These are phyloP conservation scores for Wallacemonas sp. DNA, from an alignment of 208 protist species.

Conservation along the genomic window DNA sequence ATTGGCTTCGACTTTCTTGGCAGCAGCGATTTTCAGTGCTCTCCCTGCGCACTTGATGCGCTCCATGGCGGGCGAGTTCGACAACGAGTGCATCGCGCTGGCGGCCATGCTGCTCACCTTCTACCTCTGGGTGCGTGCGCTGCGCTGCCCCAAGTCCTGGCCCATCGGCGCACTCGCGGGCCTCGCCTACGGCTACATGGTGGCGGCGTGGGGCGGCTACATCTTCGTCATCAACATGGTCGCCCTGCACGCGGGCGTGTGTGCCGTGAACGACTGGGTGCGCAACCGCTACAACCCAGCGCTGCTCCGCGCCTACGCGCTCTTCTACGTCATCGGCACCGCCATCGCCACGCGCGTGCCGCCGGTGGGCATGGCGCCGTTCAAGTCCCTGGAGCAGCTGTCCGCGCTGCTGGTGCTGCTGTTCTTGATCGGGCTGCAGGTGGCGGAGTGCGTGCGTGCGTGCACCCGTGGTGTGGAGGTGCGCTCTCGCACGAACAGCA, in stretches of 20 bases:
- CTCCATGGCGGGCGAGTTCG: conserved; percentile 98
- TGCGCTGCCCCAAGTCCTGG: conserved; percentile 46
- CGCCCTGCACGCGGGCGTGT: conserved; percentile 91
- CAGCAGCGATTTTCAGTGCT: conserved; percentile 75
- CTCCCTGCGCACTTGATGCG: conserved; percentile 94
- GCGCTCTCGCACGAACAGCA: conserved; percentile 27
- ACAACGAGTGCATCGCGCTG: conserved; percentile 98
- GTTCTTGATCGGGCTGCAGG: conserved; percentile 93
- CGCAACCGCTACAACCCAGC: conserved; percentile 78
- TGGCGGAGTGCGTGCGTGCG: conserved; percentile 90
- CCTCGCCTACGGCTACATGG: conserved; percentile 92
- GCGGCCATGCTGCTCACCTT: conserved; percentile 96
- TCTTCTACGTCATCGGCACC: too few species aligned
- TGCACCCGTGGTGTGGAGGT: conserved; percentile 20
- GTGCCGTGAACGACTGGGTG: conserved; percentile 80
- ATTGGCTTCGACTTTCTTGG: conserved; percentile 78
- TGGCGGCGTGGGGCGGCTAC: conserved; percentile 97
- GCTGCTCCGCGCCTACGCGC: conserved; percentile 94
- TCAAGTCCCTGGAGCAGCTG: too few species aligned
- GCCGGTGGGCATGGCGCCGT: too few species aligned
- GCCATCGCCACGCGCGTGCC: too few species aligned
- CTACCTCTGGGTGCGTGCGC: conserved; percentile 87
- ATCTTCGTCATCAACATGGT: conserved; percentile 98
- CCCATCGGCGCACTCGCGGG: conserved; percentile 54
- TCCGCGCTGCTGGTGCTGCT: too few species aligned